These are phyloP conservation scores for Vitis hybrid DNA, from an alignment of 177 flowering plant genomes.

Conservation along the genomic window DNA sequence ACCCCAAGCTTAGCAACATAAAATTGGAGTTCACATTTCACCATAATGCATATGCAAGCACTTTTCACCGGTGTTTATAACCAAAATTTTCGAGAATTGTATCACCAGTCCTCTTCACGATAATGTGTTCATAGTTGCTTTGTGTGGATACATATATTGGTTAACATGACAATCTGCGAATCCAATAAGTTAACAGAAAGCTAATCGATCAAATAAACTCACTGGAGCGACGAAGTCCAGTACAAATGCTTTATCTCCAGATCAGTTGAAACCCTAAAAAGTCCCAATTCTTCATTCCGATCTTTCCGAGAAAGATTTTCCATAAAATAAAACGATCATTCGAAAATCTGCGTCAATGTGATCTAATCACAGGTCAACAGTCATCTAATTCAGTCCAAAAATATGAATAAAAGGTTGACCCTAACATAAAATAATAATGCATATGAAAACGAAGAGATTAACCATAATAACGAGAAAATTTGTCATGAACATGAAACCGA, in stretches of 20 bases:
- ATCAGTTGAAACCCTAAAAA: slow-evolving; percentile 1
- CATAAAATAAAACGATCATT: not conserved
- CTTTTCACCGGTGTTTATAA: too few relatives aligned
- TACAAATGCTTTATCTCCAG: not conserved
- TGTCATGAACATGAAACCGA: too few relatives aligned
- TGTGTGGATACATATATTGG: too few relatives aligned
- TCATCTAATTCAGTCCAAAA: slow-evolving; percentile 4
- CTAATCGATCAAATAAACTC: slow-evolving; percentile 1
- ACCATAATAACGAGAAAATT: slow-evolving; percentile 5
- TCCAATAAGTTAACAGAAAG: not conserved
- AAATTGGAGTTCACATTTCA: too few relatives aligned
- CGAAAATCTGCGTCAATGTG: slow-evolving; percentile 8
- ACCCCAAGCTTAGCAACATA: too few relatives aligned
- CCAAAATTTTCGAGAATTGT: too few relatives aligned
- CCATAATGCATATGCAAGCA: too few relatives aligned
- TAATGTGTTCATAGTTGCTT: too few relatives aligned
- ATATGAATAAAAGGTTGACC: not conserved
- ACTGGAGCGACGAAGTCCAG: too few relatives aligned
- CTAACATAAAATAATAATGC: slow-evolving; percentile 1
- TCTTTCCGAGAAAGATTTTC: slow-evolving; percentile 11
- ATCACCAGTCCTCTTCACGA: too few relatives aligned
- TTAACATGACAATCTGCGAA: too few relatives aligned
- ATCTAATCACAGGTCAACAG: slow-evolving; percentile 7
- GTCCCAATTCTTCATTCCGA: not conserved
- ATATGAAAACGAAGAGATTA: not conserved